These are phyloP conservation scores for Verticillium klebahnii DNA, from an alignment of 2,329 filamentous ascomycete species.

Conservation along the genomic window DNA sequence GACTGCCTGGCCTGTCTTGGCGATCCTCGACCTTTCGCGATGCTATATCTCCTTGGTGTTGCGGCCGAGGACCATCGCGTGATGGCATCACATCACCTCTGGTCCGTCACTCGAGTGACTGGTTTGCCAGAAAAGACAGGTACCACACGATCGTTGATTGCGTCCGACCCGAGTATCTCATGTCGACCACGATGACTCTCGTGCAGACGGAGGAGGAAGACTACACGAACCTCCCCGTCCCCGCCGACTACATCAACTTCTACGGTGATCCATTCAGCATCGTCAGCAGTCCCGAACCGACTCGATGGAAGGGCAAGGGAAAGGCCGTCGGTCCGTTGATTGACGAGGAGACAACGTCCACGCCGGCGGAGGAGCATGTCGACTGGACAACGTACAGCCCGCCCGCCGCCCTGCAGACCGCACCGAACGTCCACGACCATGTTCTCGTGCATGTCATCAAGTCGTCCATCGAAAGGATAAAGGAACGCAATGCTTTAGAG, in stretches of 20 bases:
- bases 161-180: neutral
- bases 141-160: neutral
- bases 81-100: neutral
- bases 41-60: neutral
- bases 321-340: conserved; percentile 1
- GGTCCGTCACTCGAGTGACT: neutral
- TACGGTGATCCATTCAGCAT: conserved; percentile 22
- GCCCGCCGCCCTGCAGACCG: conserved; percentile 34
- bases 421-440: conserved; percentile 32
- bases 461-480: conserved; percentile 41
- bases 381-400: conserved; percentile 45
- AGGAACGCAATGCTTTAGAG: conserved; percentile 22
- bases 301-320: conserved; percentile 12
- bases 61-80: neutral
- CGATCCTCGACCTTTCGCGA: neutral
- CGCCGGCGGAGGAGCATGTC: conserved; percentile 19
- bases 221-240: neutral
- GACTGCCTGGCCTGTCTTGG: neutral
- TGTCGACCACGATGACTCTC: neutral
- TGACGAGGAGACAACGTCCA: conserved; percentile 8
- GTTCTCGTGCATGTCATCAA: conserved; percentile 35
- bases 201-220: neutral
- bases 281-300: conserved; percentile 12
- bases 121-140: neutral
- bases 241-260: conserved; percentile 24